These are phyloP conservation scores for Priceomyces medius DNA, from an alignment of 805 yeast genomes.

Conservation along the genomic window DNA sequence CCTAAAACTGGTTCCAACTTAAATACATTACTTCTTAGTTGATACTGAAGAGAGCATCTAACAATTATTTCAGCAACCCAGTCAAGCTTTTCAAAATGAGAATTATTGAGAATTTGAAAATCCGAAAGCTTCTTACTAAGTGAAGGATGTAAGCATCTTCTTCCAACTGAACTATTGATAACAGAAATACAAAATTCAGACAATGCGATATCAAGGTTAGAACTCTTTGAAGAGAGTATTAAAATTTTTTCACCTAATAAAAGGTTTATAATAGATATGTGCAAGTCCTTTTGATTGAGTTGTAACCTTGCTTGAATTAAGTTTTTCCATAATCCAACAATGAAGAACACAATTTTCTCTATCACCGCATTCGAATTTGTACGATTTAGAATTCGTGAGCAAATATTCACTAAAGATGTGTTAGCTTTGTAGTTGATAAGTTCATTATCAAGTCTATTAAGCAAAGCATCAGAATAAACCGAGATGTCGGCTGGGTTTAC, in stretches of 20 bases:
- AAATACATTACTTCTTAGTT: constrained; percentile 56
- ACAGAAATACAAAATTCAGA: constrained; percentile 41
- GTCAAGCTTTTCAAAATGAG: constrained; percentile 34
- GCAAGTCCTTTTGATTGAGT: constrained; percentile 64
- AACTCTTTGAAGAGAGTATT: constrained; percentile 29
- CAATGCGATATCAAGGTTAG: constrained; percentile 25
- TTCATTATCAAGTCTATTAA: constrained; percentile 1
- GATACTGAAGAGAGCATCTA: constrained; percentile 46
- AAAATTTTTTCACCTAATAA: constrained; percentile 45
- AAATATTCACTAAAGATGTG: constrained; percentile 20
- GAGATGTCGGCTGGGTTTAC: background rate
- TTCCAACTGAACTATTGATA: constrained; percentile 50
- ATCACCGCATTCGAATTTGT: constrained; percentile 8
- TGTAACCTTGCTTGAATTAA: constrained; percentile 59
- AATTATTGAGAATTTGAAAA: constrained; percentile 37
- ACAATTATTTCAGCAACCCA: constrained; percentile 58
- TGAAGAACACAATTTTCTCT: constrained; percentile 26
- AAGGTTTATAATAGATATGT: constrained; percentile 53
- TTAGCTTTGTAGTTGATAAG: constrained; percentile 26
- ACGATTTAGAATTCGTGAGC: constrained; percentile 14
- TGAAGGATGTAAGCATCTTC: constrained; percentile 68
- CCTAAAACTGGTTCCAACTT: constrained; percentile 59
- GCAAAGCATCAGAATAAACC: background rate
- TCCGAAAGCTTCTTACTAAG: constrained; percentile 47
- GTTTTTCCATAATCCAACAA: constrained; percentile 55